Percentiles rank a stretch among this genome's conserved stretches.
Conservation (phyloP, 495 filamentous ascomycete genomes). For the Pseudoneurospora amorphoporcata region DNA sequence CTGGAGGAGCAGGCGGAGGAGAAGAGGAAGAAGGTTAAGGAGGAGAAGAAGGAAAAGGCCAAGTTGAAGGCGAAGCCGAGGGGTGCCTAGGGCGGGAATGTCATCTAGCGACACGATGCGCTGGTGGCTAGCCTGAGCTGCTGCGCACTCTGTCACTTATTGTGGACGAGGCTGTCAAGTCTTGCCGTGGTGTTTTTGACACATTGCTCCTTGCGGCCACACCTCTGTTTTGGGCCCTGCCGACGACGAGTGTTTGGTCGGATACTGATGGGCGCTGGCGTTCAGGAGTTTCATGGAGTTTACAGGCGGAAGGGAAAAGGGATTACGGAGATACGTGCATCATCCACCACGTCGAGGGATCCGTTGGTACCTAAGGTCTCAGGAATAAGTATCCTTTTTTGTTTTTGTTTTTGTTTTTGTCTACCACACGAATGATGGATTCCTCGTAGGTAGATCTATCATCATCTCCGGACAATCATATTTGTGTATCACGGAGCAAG, state of each 20-base stretch:
- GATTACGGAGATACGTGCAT: background rate
- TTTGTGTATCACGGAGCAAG: background rate
- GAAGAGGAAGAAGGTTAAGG: slow-evolving; percentile 90
- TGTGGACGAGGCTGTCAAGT: no score
- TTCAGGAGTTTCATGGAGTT: background rate
- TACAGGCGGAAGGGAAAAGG: background rate
- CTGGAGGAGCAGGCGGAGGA: slow-evolving; percentile 79
- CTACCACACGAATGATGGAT: background rate
- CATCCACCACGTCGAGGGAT: background rate
- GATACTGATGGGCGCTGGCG: background rate
- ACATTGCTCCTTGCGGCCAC: no score
- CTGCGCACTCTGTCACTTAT: background rate
- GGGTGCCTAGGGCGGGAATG: slow-evolving; percentile 15
- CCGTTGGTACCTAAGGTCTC: background rate
- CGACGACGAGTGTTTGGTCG: no score
- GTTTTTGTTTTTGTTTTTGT: background rate
- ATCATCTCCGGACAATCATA: background rate
- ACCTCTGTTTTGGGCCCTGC: no score
- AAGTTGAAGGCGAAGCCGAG: slow-evolving; percentile 79
- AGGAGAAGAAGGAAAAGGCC: slow-evolving; percentile 82
- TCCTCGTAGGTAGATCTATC: background rate
- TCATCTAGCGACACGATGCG: slow-evolving; percentile 5
- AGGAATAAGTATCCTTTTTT: background rate
- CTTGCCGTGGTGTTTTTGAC: background rate
- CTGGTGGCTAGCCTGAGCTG: background rate